These are phyloP conservation scores for Oleoguttula mirabilis DNA, from an alignment of 495 filamentous ascomycete species.

Conservation along the genomic window DNA sequence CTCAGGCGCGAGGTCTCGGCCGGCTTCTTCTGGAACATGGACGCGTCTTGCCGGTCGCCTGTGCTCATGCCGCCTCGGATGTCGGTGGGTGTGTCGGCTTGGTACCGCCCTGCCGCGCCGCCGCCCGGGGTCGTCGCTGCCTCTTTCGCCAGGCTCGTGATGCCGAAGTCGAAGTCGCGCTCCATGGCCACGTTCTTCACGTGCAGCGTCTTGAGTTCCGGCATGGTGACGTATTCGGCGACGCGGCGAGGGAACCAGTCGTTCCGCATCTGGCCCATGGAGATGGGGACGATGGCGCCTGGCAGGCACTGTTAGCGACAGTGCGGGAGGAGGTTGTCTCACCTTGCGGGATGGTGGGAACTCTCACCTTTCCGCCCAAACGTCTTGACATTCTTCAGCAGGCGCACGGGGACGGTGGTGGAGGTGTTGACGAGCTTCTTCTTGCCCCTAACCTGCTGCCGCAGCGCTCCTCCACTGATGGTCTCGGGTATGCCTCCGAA, in stretches of 20 bases:
- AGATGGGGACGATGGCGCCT: conserved; percentile 45
- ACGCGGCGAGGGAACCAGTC: conserved; percentile 40
- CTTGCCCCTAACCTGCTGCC: conserved; percentile 41
- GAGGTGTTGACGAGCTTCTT: conserved; percentile 38
- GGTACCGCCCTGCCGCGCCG: not conserved
- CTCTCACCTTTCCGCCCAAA: conserved; percentile 50
- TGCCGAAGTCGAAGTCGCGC: conserved; percentile 35
- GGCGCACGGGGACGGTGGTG: conserved; percentile 45
- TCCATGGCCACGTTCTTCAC: conserved; percentile 32
- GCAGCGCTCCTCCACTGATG: not conserved
- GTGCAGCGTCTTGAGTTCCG: conserved; percentile 35
- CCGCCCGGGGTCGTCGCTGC: not conserved
- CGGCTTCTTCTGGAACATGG: conserved; percentile 13
- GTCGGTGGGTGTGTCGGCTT: not conserved
- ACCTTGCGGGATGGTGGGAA: too few species aligned
- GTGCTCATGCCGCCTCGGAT: not conserved
- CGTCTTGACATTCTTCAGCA: conserved; percentile 45
- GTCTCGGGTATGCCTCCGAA: conserved; percentile 7
- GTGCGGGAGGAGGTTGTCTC: not conserved
- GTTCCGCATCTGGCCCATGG: conserved; percentile 44
- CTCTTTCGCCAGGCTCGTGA: not conserved
- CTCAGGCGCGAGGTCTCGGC: conserved; percentile 7
- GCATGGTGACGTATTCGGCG: conserved; percentile 42
- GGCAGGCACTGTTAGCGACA: not conserved
- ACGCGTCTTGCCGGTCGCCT: conserved; percentile 4